These are phyloP conservation scores for Daucus carota DNA, from an alignment of 129 eudicot genomes.

Conservation along the genomic window DNA sequence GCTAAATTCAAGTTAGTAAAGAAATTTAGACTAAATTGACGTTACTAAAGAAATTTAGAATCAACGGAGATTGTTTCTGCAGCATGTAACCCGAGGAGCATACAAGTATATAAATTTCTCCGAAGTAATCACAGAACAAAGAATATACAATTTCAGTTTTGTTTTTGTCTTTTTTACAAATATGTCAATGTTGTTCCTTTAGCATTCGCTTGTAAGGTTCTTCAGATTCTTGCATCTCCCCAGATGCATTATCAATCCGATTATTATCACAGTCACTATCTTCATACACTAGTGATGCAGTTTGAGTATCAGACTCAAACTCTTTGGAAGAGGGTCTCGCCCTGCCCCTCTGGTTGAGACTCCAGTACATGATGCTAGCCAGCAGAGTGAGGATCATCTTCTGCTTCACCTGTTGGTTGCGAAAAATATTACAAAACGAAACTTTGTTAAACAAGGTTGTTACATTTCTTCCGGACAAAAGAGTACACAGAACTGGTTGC, in stretches of 20 bases:
- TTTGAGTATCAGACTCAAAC: constrained; percentile 5
- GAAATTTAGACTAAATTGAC: no score
- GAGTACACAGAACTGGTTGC: not conserved
- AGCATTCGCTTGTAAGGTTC: not conserved
- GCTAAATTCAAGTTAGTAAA: no score
- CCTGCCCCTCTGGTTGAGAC: constrained; percentile 46
- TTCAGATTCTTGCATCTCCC: not conserved
- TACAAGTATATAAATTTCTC: not conserved
- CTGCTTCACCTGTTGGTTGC: not conserved
- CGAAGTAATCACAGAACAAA: not conserved
- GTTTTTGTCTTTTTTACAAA: not conserved
- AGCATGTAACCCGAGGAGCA: no score
- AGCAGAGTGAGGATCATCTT: constrained; percentile 55
- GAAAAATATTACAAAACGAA: not conserved
- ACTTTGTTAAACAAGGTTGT: not conserved
- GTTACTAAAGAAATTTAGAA: no score
- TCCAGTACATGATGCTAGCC: constrained; percentile 94
- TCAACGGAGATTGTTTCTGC: no score
- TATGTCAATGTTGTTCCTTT: not conserved
- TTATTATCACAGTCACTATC: not conserved
- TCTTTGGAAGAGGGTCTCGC: constrained; percentile 15
- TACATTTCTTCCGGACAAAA: not conserved
- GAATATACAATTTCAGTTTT: not conserved
- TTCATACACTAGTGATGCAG: not conserved
- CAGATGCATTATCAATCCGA: not conserved